Base-by-base conservation (phyloP, 768 basidiomycete species). In the Agaricus sinodeliciosus region DNA sequence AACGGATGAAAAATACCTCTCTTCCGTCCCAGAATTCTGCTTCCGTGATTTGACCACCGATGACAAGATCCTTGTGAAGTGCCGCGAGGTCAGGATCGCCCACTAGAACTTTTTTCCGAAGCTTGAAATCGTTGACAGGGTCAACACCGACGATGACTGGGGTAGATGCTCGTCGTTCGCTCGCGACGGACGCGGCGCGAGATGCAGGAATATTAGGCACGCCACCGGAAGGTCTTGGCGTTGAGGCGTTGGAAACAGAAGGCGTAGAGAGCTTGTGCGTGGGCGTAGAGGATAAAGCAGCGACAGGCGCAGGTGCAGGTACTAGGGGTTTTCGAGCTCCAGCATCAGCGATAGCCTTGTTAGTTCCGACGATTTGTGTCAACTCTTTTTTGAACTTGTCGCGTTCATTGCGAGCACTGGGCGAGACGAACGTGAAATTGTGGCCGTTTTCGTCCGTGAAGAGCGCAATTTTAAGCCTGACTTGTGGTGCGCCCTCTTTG, bases 1-100 rank as follows among this genome's bases (percentile, higher is more conserved):
- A 12, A 55, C 22, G 34, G 45, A 48, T 42, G 44, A 51, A 55
- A 56, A 64, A 49, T 64, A 96, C 92, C 79, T 96, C 89, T 63
- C 96, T 77, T 28, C 93, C 92, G 56, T 94, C 93, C 96, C 96
- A 98, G 66, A 98, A 99, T 59, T 99, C 96, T 0, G 82, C 79
- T 67, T 98, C 94, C 1, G 86, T 87, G 27, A 99, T 87, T 57
- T 90, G 85, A 9, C 85, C 83, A 26, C 74, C 75, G 67, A 90
- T 81, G 43, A 98, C 96, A 55, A 98, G 80, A 45, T 95, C 90
- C 36, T 84, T 82, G 66, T 98, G 94, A 41, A 99, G 72, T 9
- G 80, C 67, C 16, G 83, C 84, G 50, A 97, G 75, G 54, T 91
- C 90, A 1, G 87, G 80, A 57, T 86, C 85, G 64, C 80, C 80